Conservation (phyloP, 331 rosid genomes). For the Rhamnella rubrinervis region DNA sequence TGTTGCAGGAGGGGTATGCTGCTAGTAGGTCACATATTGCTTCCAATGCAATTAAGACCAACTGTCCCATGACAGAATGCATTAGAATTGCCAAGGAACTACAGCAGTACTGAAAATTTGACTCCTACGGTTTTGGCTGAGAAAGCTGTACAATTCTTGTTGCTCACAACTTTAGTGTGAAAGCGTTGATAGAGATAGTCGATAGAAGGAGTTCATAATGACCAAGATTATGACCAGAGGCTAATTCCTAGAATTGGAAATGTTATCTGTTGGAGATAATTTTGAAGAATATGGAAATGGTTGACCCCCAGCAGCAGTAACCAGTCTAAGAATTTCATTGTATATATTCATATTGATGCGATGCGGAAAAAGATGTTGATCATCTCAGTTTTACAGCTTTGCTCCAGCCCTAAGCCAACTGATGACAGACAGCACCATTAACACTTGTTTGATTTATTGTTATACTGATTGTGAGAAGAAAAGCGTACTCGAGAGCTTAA, state of each 20-base stretch:
- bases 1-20: conserved; percentile 80
- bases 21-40: conserved; percentile 83
- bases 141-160: neutral
- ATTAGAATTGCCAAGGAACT: conserved; percentile 69
- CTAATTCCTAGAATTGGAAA: no score
- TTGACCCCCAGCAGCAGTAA: neutral
- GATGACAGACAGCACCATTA: no score
- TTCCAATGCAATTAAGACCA: conserved; percentile 78
- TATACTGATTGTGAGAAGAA: no score
- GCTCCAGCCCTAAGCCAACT: no score
- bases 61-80: conserved; percentile 82
- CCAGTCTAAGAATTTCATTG: no score
- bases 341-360: no score
- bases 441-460: no score
- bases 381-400: no score
- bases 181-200: neutral
- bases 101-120: conserved; percentile 1
- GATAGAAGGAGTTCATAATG: neutral
- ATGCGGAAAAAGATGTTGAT: no score
- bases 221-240: no score
- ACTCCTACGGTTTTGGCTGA: neutral
- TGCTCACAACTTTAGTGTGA: neutral
- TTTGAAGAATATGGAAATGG: neutral
- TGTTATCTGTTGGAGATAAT: neutral
- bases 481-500: no score